Percentiles rank a stretch among this genome's conserved stretches.
Evolutionary conservation across 106 monocot genomes (phyloP).

Genomic region (Dioscorea alata): DNA sequence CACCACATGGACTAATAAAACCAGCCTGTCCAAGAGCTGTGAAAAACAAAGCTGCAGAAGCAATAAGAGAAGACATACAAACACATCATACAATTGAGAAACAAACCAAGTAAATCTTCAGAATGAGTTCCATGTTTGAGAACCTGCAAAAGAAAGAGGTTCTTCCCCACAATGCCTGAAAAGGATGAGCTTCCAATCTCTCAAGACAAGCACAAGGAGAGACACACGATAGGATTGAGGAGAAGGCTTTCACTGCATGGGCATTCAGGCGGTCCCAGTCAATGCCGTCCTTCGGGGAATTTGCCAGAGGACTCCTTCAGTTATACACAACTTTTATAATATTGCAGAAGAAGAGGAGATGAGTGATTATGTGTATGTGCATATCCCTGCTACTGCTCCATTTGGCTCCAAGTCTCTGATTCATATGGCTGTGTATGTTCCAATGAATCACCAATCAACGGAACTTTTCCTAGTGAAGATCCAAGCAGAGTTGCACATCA

Average conservation of each 20-base stretch:
- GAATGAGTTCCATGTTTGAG: conserved; percentile 41
- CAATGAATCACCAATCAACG: no score
- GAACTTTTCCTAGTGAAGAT: no score
- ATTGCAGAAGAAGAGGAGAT: conserved; percentile 10
- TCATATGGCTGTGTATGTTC: no score
- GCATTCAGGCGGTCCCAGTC: conserved; percentile 65
- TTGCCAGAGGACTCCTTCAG: conserved; percentile 40
- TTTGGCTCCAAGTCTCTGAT: no score
- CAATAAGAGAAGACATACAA: neutral
- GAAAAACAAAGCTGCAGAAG: neutral
- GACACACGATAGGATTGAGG: conserved; percentile 38
- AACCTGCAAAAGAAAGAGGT: conserved; percentile 49
- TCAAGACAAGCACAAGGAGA: conserved; percentile 9
- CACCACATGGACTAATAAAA: conserved; percentile 19
- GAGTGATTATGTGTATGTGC: no score
- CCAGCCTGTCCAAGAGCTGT: conserved; percentile 30
- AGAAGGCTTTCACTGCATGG: conserved; percentile 53
- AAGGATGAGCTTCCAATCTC: conserved; percentile 66
- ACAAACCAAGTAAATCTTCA: no score
- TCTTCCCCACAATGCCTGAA: conserved; percentile 55
- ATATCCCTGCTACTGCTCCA: no score
- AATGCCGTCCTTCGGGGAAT: conserved; percentile 50
- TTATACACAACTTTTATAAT: conserved; percentile 47
- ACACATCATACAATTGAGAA: no score
- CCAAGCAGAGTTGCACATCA: no score